A percentile compares a stretch with the other conserved stretches of the same genome.
Conservation (phyloP, 2,329 filamentous ascomycete genomes). For the Colletotrichum lindemuthianum region DNA sequence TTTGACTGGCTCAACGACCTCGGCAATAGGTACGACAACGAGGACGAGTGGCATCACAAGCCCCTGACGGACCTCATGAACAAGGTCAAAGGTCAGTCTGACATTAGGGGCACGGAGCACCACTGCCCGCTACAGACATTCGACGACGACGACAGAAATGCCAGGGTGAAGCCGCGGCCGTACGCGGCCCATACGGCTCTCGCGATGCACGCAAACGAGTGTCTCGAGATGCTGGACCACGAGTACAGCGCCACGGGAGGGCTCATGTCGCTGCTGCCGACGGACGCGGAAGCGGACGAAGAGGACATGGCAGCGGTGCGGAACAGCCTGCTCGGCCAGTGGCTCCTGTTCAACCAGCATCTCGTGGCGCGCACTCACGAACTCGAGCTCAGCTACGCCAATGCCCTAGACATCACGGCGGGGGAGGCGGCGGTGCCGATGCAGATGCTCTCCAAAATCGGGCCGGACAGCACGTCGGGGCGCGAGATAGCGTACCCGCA, state of each 20-base stretch:
- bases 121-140: slow-evolving; percentile 56
- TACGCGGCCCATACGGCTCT: slow-evolving; percentile 60
- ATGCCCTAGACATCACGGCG: slow-evolving; percentile 59
- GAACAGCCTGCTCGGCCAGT: slow-evolving; percentile 65
- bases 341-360: slow-evolving; percentile 63
- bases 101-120: slow-evolving; percentile 52
- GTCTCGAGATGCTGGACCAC: slow-evolving; percentile 69
- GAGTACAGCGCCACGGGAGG: slow-evolving; percentile 66
- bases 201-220: slow-evolving; percentile 67
- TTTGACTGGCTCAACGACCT: slow-evolving; percentile 69
- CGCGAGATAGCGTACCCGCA: slow-evolving; percentile 65
- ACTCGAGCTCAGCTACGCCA: slow-evolving; percentile 63
- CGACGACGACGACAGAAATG: slow-evolving; percentile 38
- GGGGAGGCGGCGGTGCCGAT: slow-evolving; percentile 60
- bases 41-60: slow-evolving; percentile 57
- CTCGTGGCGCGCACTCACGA: slow-evolving; percentile 66
- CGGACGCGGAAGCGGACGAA: slow-evolving; percentile 46
- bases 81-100: slow-evolving; percentile 53
- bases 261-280: slow-evolving; percentile 63
- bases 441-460: slow-evolving; percentile 62
- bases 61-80: slow-evolving; percentile 60
- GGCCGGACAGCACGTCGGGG: slow-evolving; percentile 62
- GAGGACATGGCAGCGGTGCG: slow-evolving; percentile 55
- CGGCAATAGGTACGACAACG: slow-evolving; percentile 57
- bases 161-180: slow-evolving; percentile 43